These are phyloP conservation scores for Penicillium bovifimosum DNA, from an alignment of 495 filamentous ascomycete genomes.

Conservation along the genomic window DNA sequence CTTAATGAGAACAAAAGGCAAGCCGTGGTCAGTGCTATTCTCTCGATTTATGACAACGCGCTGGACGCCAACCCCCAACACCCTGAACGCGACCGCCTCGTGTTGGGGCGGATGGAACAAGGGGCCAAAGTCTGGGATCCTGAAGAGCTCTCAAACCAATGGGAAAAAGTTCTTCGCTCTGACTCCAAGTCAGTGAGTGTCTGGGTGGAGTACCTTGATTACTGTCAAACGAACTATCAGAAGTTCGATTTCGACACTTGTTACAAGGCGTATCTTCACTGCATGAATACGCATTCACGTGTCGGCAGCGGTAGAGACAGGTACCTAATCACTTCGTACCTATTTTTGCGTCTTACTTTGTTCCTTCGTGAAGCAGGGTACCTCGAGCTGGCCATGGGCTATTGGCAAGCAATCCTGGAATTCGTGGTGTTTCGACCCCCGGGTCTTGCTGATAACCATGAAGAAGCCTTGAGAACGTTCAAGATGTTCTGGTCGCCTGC, in stretches of 20 bases:
- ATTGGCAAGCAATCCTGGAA: slow-evolving; percentile 83
- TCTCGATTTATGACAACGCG: slow-evolving; percentile 78
- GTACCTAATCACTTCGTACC: slow-evolving; percentile 55
- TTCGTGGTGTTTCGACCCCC: slow-evolving; percentile 55
- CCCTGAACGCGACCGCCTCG: slow-evolving; percentile 46
- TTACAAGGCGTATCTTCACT: slow-evolving; percentile 50
- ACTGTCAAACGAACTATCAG: slow-evolving; percentile 62
- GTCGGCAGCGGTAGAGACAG: slow-evolving; percentile 19
- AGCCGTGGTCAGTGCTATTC: slow-evolving; percentile 68
- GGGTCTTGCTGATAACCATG: slow-evolving; percentile 5
- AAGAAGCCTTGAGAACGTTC: slow-evolving; percentile 43
- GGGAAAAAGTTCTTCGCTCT: slow-evolving; percentile 54
- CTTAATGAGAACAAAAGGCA: slow-evolving; percentile 56
- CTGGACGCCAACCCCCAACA: slow-evolving; percentile 49
- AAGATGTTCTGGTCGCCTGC: slow-evolving; percentile 84
- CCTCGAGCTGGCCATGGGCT: slow-evolving; percentile 65
- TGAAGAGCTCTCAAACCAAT: slow-evolving; percentile 55
- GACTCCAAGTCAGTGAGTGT: slow-evolving; percentile 55
- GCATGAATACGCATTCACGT: slow-evolving; percentile 46
- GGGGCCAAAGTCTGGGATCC: slow-evolving; percentile 67
- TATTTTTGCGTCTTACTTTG: slow-evolving; percentile 66
- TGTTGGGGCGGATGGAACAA: slow-evolving; percentile 65
- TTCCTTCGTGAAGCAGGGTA: slow-evolving; percentile 78
- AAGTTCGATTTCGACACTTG: slow-evolving; percentile 65
- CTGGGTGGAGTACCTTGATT: slow-evolving; percentile 72